phyloP scores from a whole-genome alignment of 768 basidiomycete genomes.

The Tricholoma flavovirens region DNA sequence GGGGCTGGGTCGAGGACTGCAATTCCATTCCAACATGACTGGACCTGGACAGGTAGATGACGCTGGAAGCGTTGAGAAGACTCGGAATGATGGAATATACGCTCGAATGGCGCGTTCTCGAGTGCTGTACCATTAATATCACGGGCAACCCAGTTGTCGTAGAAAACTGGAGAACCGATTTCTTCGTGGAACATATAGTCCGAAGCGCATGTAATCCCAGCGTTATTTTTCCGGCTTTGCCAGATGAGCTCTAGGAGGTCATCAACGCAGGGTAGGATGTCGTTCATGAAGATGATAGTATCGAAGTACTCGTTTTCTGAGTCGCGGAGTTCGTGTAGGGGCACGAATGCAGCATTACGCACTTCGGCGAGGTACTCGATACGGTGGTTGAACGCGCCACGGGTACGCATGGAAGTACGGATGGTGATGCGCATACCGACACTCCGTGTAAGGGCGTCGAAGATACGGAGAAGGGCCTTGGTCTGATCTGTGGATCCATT shows the following conservation, averaged over 20 bases:
- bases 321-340: conserved; percentile 90
- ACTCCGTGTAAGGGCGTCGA: conserved; percentile 84
- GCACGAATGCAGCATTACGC: conserved; percentile 96
- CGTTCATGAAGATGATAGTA: conserved; percentile 98
- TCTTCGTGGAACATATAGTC: conserved; percentile 99
- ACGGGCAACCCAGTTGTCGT: conserved; percentile 97
- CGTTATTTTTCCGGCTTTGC: conserved; percentile 90
- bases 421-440: conserved; percentile 94
- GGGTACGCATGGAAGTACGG: conserved; percentile 84
- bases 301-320: conserved; percentile 93
- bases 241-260: conserved; percentile 97
- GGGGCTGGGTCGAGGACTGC: conserved; percentile 94
- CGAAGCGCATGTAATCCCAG: conserved; percentile 95
- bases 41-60: conserved; percentile 93
- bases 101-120: conserved; percentile 96
- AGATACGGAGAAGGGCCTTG: conserved; percentile 91
- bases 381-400: conserved; percentile 97
- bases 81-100: conserved; percentile 80
- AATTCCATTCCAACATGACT: conserved; percentile 98
- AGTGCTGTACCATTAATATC: conserved; percentile 98
- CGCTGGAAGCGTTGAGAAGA: conserved; percentile 80
- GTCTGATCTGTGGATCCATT: conserved; percentile 99
- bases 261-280: conserved; percentile 95
- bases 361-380: conserved; percentile 99
- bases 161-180: conserved; percentile 90